Percentiles rank a stretch among this genome's conserved stretches.
phyloP scores from a whole-genome alignment of 257 asterid species.

The Penstemon barbatus region DNA sequence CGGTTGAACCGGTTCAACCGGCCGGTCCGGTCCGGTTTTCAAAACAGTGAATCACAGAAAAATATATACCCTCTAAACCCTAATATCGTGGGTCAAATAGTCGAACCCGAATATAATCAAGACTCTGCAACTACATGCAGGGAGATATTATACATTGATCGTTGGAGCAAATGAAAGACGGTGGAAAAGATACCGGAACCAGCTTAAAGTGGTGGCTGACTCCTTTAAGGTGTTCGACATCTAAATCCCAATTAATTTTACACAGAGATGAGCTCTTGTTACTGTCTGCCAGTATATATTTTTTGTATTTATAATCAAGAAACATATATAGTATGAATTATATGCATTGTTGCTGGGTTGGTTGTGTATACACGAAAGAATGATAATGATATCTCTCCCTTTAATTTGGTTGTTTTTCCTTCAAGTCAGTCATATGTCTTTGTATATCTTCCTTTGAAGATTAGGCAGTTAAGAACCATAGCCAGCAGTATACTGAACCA shows the following conservation, averaged over 20 bases:
- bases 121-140: conserved; percentile 33
- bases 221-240: conserved; percentile 74
- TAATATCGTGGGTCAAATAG: too few relatives aligned
- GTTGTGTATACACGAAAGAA: background rate
- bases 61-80: too few relatives aligned
- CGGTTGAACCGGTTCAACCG: too few relatives aligned
- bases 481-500: background rate
- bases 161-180: conserved; percentile 88
- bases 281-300: background rate
- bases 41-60: too few relatives aligned
- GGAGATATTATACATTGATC: conserved; percentile 74
- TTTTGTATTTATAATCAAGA: background rate
- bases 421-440: background rate
- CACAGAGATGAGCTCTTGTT: background rate
- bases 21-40: too few relatives aligned
- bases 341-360: background rate
- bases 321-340: too few relatives aligned
- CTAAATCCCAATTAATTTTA: conserved; percentile 25
- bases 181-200: conserved; percentile 67
- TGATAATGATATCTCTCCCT: background rate
- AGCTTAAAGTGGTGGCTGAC: conserved; percentile 87
- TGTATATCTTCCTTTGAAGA: background rate
- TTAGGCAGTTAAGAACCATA: background rate
- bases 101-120: too few relatives aligned
- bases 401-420: background rate